Evolutionary conservation across 805 yeast genomes (phyloP), one percentile per base, ranked within the genome.

Genomic region (Lachancea sp.): DNA sequence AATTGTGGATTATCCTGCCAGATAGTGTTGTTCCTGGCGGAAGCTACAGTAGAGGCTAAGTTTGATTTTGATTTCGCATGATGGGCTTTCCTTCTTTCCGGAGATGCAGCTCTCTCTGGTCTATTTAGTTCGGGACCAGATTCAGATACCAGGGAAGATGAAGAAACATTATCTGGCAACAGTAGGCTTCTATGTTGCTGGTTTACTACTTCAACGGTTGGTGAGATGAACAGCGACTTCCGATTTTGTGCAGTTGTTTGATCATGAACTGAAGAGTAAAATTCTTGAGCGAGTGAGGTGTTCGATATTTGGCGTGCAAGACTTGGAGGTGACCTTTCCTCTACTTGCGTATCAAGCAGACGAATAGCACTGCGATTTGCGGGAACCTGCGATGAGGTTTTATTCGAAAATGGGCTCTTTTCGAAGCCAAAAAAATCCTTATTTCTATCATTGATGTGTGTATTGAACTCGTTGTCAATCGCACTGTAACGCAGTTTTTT

Each of bases 141-240:
- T 13, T 45, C 40, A 5, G 53, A 43, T 9, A 41, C 34, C 11
- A 51, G 17, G 17, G 53, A 50, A 7, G 45, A 34, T 12, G 43
- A 41, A 9, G 54, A 50, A 7, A 41, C 31, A 26, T 43, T 45
- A 28, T 42, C 40, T n/a, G 40, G 45, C 17, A 54, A 43, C 4
- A 68, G 56, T 34, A 55, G 53, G 23, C 52, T 36, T 25, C 43
- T 58, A 31, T 67, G 60, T 50, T 63, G 68, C 50, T 71, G 72
- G 41, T 68, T 67, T 74, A 79, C 73, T 13, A 80, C 81, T 52
- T 83, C 87, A 13, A 79, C 80, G 1, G 94, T 85, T 24, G 95
- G 95, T 2, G 92, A 83, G 39, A 83, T 75, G 60, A 81, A 85
- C 73, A 80, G 69, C 2, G 66, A 63, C 41, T 55, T 58, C 45